Evolutionary conservation across 2,329 filamentous ascomycete genomes (phyloP).

Genomic region (Fusarium nodosum): DNA sequence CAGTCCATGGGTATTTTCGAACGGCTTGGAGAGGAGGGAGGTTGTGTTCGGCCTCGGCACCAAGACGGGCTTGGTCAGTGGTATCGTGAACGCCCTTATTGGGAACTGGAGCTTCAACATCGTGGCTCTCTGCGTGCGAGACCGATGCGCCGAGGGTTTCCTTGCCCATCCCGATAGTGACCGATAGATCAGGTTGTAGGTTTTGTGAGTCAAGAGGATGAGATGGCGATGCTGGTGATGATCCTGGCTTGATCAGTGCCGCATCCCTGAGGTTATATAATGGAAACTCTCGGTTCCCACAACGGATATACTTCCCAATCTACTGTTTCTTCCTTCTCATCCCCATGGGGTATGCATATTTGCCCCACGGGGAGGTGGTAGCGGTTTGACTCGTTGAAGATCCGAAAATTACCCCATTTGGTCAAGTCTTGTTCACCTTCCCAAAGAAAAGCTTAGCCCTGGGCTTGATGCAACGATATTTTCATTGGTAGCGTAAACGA

Average conservation of each 20-base stretch:
- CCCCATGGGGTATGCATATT: constrained; percentile 5
- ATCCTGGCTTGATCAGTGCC: constrained; percentile 10
- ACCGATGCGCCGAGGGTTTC: constrained; percentile 19
- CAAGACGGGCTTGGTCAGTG: constrained; percentile 33
- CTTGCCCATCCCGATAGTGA: constrained; percentile 17
- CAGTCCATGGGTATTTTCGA: constrained; percentile 53
- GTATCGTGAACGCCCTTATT: constrained; percentile 19
- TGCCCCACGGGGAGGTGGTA: constrained; percentile 15
- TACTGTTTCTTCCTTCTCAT: constrained; percentile 6
- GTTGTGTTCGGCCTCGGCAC: constrained; percentile 45
- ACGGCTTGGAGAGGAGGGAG: constrained; percentile 49
- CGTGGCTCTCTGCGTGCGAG: constrained; percentile 25
- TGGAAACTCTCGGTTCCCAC: constrained; percentile 4
- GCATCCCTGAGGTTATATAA: constrained; percentile 32
- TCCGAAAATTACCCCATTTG: constrained; percentile 44
- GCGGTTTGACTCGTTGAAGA: neutral
- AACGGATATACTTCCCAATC: constrained; percentile 13
- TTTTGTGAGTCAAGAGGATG: neutral
- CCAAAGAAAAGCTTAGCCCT: constrained; percentile 5
- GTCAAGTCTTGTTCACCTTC: constrained; percentile 3
- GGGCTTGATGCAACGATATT: neutral
- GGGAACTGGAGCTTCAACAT: constrained; percentile 17
- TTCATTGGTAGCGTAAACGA: constrained; percentile 1
- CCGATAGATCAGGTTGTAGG: neutral
- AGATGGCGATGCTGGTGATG: constrained; percentile 1